Evolutionary conservation across 495 filamentous ascomycete genomes (phyloP), one percentile per base, ranked within the genome.

Genomic region (Chaetomium cochliodes): DNA sequence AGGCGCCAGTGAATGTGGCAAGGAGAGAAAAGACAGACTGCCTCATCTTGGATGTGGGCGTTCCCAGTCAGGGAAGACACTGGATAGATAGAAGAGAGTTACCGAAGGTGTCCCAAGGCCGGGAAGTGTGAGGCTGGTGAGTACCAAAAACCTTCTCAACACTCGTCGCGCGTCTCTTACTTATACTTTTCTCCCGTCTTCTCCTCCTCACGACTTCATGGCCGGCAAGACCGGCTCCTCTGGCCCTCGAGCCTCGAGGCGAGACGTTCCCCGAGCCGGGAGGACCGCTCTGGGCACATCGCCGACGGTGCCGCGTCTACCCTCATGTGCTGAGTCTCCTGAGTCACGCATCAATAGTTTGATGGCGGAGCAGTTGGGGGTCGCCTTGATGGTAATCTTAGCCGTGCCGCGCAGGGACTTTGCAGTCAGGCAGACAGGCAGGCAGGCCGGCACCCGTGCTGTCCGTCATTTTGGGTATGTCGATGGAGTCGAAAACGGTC

Each of bases 291-390:
- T 11, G 9, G 30, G 39, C 53, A 33, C 53, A 41, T 56, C 33
- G 30, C 51, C 25, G 28, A 41, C 18, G 28, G 9, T 23, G n/a
- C n/a, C 30, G 53, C 30, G 28, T 22, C 33, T 26, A 23, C 13
- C 18, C 16, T 13, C 3, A 20, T 55, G n/a, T 33, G 33, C 33
- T 56, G 8, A n/a, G 9, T 56, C 53, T 56, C 53, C 53, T 56
- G 33, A 56, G 8, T 22, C 30, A 41, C 53, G 15, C 33, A 5
- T 22, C 33, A 41, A 39, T 25, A 41, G 53, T 22, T 9, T 37
- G 53, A 23, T 22, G 53, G 53, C 53, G 12, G 53, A 23, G 33
- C 53, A 56, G n/a, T 22, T 12, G n/a, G 53, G 53, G 13, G 53
- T 41, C 39, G 20, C 23, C 53, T 6, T 5, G 33, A 41, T 41